Conservation (phyloP, 2,329 filamentous ascomycete genomes). For the Claviceps humidiphila region DNA sequence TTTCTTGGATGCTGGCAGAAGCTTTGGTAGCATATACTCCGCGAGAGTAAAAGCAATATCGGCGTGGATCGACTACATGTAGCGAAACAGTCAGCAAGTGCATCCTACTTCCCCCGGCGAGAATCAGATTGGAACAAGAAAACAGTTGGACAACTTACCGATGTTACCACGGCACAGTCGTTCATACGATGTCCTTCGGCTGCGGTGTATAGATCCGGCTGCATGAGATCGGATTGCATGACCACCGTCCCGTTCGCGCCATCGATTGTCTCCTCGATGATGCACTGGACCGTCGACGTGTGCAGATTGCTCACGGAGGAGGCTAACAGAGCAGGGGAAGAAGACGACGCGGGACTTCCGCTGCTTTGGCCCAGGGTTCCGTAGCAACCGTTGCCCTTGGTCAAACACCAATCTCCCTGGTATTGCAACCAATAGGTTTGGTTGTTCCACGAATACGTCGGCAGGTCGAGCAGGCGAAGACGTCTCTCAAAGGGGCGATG, state of each 20-base stretch:
- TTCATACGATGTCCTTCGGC: slow-evolving; percentile 31
- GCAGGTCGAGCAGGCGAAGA: slow-evolving; percentile 44
- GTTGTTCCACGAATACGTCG: slow-evolving; percentile 57
- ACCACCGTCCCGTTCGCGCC: slow-evolving; percentile 15
- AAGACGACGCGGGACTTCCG: background rate
- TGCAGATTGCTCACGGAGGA: background rate
- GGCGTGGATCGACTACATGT: slow-evolving; percentile 25
- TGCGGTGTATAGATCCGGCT: slow-evolving; percentile 23
- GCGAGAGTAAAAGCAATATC: slow-evolving; percentile 52
- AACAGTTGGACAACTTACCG: slow-evolving; percentile 20
- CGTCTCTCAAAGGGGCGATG: slow-evolving; percentile 35
- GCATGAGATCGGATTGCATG: slow-evolving; percentile 25
- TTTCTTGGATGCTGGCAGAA: slow-evolving; percentile 40
- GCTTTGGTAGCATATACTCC: slow-evolving; percentile 49
- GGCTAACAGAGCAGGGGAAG: background rate
- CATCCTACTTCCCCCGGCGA: no score
- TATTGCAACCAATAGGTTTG: slow-evolving; percentile 59
- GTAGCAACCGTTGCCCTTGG: slow-evolving; percentile 48
- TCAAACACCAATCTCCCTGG: slow-evolving; percentile 56
- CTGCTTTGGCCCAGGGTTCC: slow-evolving; percentile 13
- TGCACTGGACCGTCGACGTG: slow-evolving; percentile 23
- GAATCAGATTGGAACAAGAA: no score
- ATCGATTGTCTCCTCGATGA: slow-evolving; percentile 21
- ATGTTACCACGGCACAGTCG: slow-evolving; percentile 26
- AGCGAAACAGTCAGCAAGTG: background rate